These are phyloP conservation scores for Sordariomycetes sp. DNA, from an alignment of 2,329 filamentous ascomycete species.

Conservation along the genomic window DNA sequence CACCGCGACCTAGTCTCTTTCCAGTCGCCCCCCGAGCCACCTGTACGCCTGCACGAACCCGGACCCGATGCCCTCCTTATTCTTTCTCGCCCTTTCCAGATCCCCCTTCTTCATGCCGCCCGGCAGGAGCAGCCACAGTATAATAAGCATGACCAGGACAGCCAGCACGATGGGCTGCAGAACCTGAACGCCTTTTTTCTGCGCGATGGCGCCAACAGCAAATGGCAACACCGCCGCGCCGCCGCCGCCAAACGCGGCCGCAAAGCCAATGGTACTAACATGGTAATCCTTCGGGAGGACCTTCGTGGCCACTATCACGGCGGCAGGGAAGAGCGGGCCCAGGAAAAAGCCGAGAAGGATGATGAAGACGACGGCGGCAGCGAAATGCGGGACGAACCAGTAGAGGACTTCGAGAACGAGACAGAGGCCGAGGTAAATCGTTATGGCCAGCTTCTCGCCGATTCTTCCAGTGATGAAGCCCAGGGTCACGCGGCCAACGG, in stretches of 20 bases:
- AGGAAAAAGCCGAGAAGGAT: constrained; percentile 69
- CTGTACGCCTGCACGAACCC: background rate
- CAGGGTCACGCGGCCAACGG: constrained; percentile 61
- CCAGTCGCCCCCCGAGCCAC: background rate
- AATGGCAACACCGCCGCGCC: constrained; percentile 59
- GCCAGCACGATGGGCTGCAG: constrained; percentile 45
- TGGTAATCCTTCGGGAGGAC: constrained; percentile 60
- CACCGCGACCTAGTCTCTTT: background rate
- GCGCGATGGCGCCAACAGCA: constrained; percentile 56
- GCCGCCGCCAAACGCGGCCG: constrained; percentile 62
- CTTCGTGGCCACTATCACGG: constrained; percentile 59
- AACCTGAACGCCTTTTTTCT: constrained; percentile 41
- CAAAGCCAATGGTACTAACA: constrained; percentile 67
- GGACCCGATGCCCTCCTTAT: constrained; percentile 8
- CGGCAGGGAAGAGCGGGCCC: constrained; percentile 66
- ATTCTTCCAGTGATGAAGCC: constrained; percentile 67
- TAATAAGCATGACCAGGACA: constrained; percentile 25
- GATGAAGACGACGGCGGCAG: constrained; percentile 62
- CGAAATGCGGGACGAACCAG: constrained; percentile 71
- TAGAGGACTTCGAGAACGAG: constrained; percentile 61
- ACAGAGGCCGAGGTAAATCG: constrained; percentile 50
- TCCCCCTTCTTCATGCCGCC: constrained; percentile 26
- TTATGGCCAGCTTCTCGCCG: constrained; percentile 59
- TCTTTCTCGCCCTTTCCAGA: constrained; percentile 26
- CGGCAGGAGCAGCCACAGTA: constrained; percentile 34